Evolutionary conservation across 495 filamentous ascomycete genomes (phyloP).

Genomic region (Aspergillus hancockii): DNA sequence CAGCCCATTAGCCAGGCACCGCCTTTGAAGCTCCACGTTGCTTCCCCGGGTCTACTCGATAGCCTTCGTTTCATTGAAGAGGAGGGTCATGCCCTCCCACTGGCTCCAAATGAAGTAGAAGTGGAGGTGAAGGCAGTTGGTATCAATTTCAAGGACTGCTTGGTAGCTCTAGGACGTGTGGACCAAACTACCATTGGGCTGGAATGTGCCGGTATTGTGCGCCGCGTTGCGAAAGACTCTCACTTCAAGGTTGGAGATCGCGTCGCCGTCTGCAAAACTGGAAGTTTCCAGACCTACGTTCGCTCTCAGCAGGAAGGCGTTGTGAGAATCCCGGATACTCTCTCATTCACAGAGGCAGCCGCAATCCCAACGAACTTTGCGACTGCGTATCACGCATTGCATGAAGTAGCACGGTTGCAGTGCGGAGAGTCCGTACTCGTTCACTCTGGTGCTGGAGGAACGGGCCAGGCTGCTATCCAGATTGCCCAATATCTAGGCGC

Average conservation of each 20-base stretch:
- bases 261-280: not conserved
- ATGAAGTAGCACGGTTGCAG: not conserved
- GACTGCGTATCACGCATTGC: not conserved
- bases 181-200: not conserved
- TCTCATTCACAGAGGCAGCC: not conserved
- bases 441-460: constrained; percentile 12
- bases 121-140: not conserved
- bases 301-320: not conserved
- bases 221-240: not conserved
- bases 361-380: not conserved
- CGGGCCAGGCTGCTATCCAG: constrained; percentile 25
- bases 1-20: not conserved
- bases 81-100: no score
- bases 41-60: not conserved
- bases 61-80: not conserved
- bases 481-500: constrained; percentile 17
- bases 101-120: not conserved
- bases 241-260: not conserved
- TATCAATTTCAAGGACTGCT: constrained; percentile 1
- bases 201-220: not conserved
- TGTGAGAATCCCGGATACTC: not conserved
- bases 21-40: not conserved
- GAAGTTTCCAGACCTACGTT: not conserved
- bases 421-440: not conserved
- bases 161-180: not conserved